Evolutionary conservation across 2,329 filamentous ascomycete species (phyloP).

Genomic region (Aureobasidium sp.): DNA sequence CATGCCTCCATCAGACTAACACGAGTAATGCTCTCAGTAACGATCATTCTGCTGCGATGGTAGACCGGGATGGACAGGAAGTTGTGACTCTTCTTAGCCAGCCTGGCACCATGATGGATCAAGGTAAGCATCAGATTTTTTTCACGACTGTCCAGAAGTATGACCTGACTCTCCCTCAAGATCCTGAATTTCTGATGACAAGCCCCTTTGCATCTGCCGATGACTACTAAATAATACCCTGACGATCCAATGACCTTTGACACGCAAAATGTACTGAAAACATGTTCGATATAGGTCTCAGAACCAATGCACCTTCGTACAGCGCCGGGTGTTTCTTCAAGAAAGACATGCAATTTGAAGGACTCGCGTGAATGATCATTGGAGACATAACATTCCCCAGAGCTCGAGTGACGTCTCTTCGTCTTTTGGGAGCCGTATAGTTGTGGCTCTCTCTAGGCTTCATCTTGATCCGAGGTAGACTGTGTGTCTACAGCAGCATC

Average conservation of each 20-base stretch:
- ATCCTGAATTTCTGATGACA: conserved; percentile 24
- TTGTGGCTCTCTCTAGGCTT: no score
- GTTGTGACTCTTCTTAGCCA: conserved; percentile 27
- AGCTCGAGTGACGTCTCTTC: no score
- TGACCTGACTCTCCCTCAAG: conserved; percentile 12
- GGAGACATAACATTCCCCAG: no score
- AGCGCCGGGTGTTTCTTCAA: conserved; percentile 14
- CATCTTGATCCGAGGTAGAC: no score
- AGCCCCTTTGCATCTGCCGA: conserved; percentile 18
- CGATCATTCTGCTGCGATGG: neutral
- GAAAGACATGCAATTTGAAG: conserved; percentile 11
- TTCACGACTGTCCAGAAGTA: neutral
- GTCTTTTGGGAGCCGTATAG: no score
- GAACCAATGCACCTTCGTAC: neutral
- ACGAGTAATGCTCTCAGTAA: neutral
- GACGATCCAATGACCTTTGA: neutral
- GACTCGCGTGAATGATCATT: neutral
- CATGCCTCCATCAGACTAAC: neutral
- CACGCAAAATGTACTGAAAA: neutral
- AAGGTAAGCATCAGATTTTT: neutral
- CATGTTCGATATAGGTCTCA: neutral
- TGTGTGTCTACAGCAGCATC: no score
- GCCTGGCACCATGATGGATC: conserved; percentile 13
- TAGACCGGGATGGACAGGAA: conserved; percentile 24
- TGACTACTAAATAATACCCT: conserved; percentile 10